These are phyloP conservation scores for Annulohypoxylon truncatum DNA, from an alignment of 2,329 filamentous ascomycete species.

Conservation along the genomic window DNA sequence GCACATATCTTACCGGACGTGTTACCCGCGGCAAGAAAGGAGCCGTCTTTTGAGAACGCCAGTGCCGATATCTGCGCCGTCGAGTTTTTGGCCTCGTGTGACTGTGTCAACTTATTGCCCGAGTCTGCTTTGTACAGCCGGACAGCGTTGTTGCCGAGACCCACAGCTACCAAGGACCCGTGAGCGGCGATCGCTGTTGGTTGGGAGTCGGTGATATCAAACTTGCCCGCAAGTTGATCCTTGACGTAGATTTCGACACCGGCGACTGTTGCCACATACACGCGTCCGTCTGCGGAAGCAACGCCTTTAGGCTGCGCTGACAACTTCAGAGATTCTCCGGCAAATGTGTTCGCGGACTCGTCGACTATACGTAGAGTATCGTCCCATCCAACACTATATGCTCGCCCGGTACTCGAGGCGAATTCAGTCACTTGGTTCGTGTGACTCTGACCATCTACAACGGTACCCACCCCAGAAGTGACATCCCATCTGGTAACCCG, in stretches of 20 bases:
- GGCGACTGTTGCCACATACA: slow-evolving; percentile 64
- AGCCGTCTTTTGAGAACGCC: slow-evolving; percentile 84
- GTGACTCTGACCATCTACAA: slow-evolving; percentile 83
- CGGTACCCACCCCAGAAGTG: slow-evolving; percentile 72
- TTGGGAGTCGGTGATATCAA: slow-evolving; percentile 68
- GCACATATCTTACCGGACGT: slow-evolving; percentile 88
- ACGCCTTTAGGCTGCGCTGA: slow-evolving; percentile 77
- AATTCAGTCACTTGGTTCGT: slow-evolving; percentile 88
- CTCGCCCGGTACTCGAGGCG: slow-evolving; percentile 67
- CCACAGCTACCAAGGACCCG: slow-evolving; percentile 77
- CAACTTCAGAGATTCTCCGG: slow-evolving; percentile 74
- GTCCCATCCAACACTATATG: slow-evolving; percentile 95
- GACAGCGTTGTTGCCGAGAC: slow-evolving; percentile 77
- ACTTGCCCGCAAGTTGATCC: slow-evolving; percentile 69
- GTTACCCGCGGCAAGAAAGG: slow-evolving; percentile 83
- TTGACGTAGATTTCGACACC: slow-evolving; percentile 69
- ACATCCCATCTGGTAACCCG: slow-evolving; percentile 87
- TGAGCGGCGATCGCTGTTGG: slow-evolving; percentile 79
- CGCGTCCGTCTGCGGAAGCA: slow-evolving; percentile 52
- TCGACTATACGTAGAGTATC: slow-evolving; percentile 87
- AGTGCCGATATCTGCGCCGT: slow-evolving; percentile 80
- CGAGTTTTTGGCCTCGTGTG: slow-evolving; percentile 72
- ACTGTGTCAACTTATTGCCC: slow-evolving; percentile 64
- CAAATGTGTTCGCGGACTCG: slow-evolving; percentile 78
- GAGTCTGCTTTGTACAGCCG: slow-evolving; percentile 76